Conservation (phyloP, 75 land plant genomes). For the Gnetum montanum region DNA sequence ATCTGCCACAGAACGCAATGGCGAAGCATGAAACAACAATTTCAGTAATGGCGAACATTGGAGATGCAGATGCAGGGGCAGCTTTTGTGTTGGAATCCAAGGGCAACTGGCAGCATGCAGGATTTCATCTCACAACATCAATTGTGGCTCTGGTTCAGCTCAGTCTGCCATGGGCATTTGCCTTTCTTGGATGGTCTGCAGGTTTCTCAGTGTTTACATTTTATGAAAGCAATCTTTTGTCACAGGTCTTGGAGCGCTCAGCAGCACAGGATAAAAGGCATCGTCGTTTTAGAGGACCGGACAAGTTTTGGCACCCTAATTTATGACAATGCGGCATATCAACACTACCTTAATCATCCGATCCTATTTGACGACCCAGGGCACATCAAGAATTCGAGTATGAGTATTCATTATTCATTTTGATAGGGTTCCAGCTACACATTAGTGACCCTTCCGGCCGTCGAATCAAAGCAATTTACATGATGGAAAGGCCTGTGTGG, state of each 20-base stretch:
- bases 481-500: too few species aligned
- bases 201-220: slow-evolving; percentile 56
- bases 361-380: too few species aligned
- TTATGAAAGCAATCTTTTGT: slow-evolving; percentile 60
- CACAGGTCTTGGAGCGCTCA: slow-evolving; percentile 55
- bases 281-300: slow-evolving; percentile 60
- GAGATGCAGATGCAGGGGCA: slow-evolving; percentile 72
- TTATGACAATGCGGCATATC: too few species aligned
- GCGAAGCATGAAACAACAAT: too few species aligned
- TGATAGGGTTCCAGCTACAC: too few species aligned
- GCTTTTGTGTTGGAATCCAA: slow-evolving; percentile 60
- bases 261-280: slow-evolving; percentile 39
- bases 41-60: too few species aligned
- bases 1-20: too few species aligned
- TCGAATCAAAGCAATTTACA: too few species aligned
- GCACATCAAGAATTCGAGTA: too few species aligned
- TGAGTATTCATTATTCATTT: too few species aligned
- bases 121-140: slow-evolving; percentile 72
- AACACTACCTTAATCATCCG: too few species aligned
- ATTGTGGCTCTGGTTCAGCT: slow-evolving; percentile 67
- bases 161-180: slow-evolving; percentile 65
- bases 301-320: slow-evolving; percentile 45
- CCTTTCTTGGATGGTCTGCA: slow-evolving; percentile 52
- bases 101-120: slow-evolving; percentile 84
- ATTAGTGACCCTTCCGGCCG: too few species aligned